Evolutionary conservation across 345 rosid genomes (phyloP).

Genomic region (Sisymbrium altissimum): DNA sequence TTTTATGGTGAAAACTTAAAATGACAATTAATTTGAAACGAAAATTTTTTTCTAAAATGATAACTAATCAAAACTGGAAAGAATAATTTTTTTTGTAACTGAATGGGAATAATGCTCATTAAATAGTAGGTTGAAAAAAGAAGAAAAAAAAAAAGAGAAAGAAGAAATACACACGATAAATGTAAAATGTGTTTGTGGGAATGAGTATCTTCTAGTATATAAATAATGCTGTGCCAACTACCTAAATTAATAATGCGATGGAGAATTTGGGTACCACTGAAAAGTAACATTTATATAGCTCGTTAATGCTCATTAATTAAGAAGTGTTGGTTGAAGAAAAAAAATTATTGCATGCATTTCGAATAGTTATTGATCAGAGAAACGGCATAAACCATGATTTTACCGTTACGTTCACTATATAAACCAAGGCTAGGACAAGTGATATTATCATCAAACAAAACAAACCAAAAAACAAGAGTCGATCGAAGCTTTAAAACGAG

Average conservation of each 20-base stretch:
- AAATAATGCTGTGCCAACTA: neutral
- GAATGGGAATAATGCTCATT: too few species aligned
- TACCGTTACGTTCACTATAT: neutral
- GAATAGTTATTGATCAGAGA: too few species aligned
- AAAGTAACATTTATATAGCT: neutral
- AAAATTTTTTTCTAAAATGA: too few species aligned
- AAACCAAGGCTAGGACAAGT: neutral
- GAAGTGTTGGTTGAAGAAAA: neutral
- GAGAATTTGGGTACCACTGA: neutral
- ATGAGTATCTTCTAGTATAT: neutral
- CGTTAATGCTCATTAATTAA: neutral
- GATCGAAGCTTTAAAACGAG: too few species aligned
- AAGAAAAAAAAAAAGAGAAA: neutral
- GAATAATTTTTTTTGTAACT: too few species aligned
- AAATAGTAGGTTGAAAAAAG: neutral
- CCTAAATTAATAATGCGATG: neutral
- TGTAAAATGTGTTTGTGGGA: neutral
- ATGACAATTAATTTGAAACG: too few species aligned
- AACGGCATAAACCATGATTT: too few species aligned
- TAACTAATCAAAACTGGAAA: too few species aligned
- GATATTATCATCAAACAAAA: neutral
- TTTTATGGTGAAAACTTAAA: too few species aligned
- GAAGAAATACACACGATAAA: neutral
- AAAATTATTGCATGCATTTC: neutral
- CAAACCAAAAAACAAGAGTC: neutral